Evolutionary conservation across 106 monocot genomes (phyloP).

Genomic region (Dendrobium huoshanense): DNA sequence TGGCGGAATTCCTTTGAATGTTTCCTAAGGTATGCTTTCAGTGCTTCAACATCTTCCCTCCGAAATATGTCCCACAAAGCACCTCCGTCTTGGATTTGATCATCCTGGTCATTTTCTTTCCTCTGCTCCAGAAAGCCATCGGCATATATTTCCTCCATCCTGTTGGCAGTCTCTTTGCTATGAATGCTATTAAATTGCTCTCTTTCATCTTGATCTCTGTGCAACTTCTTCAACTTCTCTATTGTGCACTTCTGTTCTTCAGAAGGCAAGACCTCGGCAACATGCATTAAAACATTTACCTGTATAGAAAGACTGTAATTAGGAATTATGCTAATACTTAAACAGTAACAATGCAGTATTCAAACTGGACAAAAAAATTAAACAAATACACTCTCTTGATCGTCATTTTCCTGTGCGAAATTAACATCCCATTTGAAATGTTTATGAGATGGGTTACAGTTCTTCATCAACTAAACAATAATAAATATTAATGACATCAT

Average conservation of each 20-base stretch:
- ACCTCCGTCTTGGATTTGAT: slow-evolving; percentile 19
- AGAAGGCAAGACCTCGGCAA: slow-evolving; percentile 32
- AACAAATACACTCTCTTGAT: not conserved
- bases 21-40: slow-evolving; percentile 22
- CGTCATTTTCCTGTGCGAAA: not conserved
- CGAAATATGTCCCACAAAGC: slow-evolving; percentile 44
- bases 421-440: not conserved
- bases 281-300: slow-evolving; percentile 76
- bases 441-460: too few species aligned
- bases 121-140: not conserved
- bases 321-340: not conserved
- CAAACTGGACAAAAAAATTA: not conserved
- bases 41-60: slow-evolving; percentile 22
- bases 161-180: not conserved
- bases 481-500: not conserved
- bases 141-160: not conserved
- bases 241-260: slow-evolving; percentile 31
- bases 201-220: slow-evolving; percentile 39
- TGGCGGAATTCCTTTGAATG: slow-evolving; percentile 36
- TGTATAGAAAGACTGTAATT: not conserved
- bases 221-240: slow-evolving; percentile 38
- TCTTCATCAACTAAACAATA: too few species aligned
- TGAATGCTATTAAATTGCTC: slow-evolving; percentile 14
- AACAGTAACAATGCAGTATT: not conserved
- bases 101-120: not conserved